Evolutionary conservation across 768 basidiomycete genomes (phyloP), one percentile per base, ranked within the genome.

Genomic region (Asterophora parasitica): DNA sequence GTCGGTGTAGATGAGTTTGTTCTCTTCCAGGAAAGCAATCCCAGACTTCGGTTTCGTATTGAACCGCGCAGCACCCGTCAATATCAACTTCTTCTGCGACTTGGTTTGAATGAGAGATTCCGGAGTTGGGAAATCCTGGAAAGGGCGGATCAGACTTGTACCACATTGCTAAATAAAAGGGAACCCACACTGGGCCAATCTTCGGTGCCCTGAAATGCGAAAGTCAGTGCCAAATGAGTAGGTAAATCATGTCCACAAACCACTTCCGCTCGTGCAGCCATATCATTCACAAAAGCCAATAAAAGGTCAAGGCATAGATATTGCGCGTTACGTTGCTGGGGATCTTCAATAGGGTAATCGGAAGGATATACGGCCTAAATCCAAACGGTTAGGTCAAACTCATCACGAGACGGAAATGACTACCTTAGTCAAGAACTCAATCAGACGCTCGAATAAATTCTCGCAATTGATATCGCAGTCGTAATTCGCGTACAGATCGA

Each of bases 381-480:
- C n/a, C 26, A 28, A 8, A 20, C 3, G 11, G 39, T 44, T 20
- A 51, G 48, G 17, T 17, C 17, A 26, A 57, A 8, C 20, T 23
- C 20, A 16, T 28, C 17, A 46, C 30, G 10, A 42, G 17, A 5
- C 12, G 19, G 23, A 23, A 32, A 50, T 32, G 15, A 73, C 48
- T 56, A 92, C 92, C 74, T 89, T 87, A 6, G 91, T 89, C 54
- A 92, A 68, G 64, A 98, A 96, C 19, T 85, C 88, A 50, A 94
- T 71, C 16, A 97, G 68, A 12, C 90, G 76, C 62, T 98, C 94
- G 57, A 94, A 95, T 47, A 98, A 67, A 63, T 98, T 95, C 70
- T 98, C 96, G 64, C 91, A 92, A 60, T 97, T 95, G 54, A 88
- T 82, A 59, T 96, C 92, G 60, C 93, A 97, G 62, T 99, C 96